These are phyloP conservation scores for Sedum album DNA, from an alignment of 164 flowering plant species.

Conservation along the genomic window DNA sequence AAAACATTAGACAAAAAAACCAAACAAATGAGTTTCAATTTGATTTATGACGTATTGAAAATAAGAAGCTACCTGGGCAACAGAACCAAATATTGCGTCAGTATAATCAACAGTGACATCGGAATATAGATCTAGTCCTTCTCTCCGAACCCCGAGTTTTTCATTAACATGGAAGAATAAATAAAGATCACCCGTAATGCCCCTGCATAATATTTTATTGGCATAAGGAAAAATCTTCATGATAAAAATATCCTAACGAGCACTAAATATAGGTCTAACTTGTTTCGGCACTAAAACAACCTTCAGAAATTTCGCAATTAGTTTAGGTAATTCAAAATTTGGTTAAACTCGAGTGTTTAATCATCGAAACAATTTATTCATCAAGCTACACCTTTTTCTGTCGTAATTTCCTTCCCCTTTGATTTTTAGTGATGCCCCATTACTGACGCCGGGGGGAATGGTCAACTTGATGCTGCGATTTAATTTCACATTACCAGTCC, in stretches of 20 bases:
- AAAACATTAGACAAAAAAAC: background rate
- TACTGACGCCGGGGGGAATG: constrained; percentile 72
- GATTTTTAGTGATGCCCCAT: constrained; percentile 72
- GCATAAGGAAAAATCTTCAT: background rate
- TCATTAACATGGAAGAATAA: constrained; percentile 52
- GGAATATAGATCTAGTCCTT: constrained; percentile 72
- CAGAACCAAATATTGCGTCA: constrained; percentile 82
- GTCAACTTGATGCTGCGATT: constrained; percentile 45
- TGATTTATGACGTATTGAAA: background rate
- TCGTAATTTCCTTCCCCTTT: constrained; percentile 82
- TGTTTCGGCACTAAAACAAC: no score
- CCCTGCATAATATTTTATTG: constrained; percentile 33
- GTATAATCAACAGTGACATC: constrained; percentile 61
- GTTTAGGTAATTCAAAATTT: no score
- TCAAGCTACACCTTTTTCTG: constrained; percentile 43
- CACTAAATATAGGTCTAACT: no score
- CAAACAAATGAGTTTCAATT: background rate
- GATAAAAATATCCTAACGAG: no score
- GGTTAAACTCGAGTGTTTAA: no score
- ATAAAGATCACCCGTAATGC: constrained; percentile 62
- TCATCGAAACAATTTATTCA: background rate
- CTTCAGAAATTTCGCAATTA: no score
- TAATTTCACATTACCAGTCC: constrained; percentile 44
- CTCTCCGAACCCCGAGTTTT: constrained; percentile 67
- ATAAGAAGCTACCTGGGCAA: constrained; percentile 40